Evolutionary conservation across 257 asterid genomes (phyloP).

Genomic region (Nicotiana obtusifolia): DNA sequence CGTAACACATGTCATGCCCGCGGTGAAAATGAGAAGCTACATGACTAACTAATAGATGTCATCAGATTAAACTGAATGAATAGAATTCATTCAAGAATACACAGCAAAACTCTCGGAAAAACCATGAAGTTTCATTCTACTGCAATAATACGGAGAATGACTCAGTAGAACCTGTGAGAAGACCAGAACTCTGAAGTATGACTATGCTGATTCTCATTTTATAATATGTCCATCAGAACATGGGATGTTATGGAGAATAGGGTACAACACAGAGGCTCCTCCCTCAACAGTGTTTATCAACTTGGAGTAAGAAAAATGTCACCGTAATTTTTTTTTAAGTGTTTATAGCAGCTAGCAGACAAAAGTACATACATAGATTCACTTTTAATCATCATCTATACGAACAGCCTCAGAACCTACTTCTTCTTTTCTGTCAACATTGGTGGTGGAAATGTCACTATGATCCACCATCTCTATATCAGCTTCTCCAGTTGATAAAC

Average conservation of each 20-base stretch:
- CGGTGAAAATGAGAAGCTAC: background rate
- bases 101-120: background rate
- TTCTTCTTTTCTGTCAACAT: background rate
- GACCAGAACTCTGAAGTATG: background rate
- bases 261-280: background rate
- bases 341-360: background rate
- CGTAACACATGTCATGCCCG: background rate
- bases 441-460: background rate
- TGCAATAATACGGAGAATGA: background rate
- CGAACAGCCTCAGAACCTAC: background rate
- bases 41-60: background rate
- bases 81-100: background rate
- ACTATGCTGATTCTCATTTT: background rate
- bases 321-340: background rate
- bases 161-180: background rate
- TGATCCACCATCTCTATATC: slow-evolving; percentile 6
- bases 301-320: background rate
- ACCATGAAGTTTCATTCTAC: background rate
- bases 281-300: background rate
- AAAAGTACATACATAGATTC: background rate
- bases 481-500: background rate
- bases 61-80: background rate
- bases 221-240: background rate
- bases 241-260: background rate
- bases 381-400: background rate